Conservation (phyloP, 2,329 filamentous ascomycete species). For the Beauveria rudraprayagi region DNA sequence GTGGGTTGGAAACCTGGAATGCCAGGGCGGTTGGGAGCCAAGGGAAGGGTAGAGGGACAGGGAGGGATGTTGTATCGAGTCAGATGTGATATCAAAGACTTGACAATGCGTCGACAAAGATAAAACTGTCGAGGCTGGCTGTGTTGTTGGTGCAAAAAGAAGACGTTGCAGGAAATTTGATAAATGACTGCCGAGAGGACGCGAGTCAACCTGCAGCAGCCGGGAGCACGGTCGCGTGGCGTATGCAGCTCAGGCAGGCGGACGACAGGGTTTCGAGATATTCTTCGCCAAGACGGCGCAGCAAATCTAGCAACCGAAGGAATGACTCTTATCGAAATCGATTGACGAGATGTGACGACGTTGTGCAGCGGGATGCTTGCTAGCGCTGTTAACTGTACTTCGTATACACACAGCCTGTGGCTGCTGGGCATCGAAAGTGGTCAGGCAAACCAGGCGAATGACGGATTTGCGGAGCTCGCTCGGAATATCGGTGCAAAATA, state of each 20-base stretch:
- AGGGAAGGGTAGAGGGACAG: neutral
- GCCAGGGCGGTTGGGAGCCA: neutral
- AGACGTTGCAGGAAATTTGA: neutral
- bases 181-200: neutral
- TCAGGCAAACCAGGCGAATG: neutral
- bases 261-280: neutral
- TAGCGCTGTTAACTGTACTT: neutral
- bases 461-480: neutral
- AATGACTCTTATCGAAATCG: neutral
- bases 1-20: conserved; percentile 2
- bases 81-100: neutral
- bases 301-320: neutral
- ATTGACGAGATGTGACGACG: neutral
- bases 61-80: neutral
- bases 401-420: neutral
- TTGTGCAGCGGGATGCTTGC: conserved; percentile 4
- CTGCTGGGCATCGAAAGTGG: neutral
- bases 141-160: neutral
- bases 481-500: conserved; percentile 3
- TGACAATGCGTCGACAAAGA: neutral
- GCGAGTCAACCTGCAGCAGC: neutral
- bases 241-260: neutral
- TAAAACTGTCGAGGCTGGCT: neutral
- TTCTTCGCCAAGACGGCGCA: neutral
- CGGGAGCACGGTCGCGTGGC: neutral